Percentiles rank a stretch among this genome's conserved stretches.
These are phyloP conservation scores for Tolypocladium paradoxum DNA, from an alignment of 2,329 filamentous ascomycete species.

Conservation along the genomic window DNA sequence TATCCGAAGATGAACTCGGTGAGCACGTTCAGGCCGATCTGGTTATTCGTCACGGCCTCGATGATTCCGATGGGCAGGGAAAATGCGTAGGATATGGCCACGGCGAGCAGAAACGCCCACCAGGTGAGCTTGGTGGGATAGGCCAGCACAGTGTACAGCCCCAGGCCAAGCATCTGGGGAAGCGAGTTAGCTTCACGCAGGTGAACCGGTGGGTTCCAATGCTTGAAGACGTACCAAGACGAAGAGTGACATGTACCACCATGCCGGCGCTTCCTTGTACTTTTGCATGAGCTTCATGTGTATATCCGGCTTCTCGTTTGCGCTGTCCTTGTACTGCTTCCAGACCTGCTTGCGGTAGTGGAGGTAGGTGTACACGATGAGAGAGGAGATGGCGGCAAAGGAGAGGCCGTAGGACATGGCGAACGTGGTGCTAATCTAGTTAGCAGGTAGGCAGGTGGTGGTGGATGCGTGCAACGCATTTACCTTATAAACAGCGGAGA, in stretches of 20 bases:
- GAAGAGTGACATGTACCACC: conserved; percentile 54
- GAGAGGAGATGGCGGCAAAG: conserved; percentile 59
- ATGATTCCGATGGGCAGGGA: conserved; percentile 59
- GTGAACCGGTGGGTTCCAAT: background rate
- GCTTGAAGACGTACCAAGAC: conserved; percentile 29
- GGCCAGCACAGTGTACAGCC: conserved; percentile 42
- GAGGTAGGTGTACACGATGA: conserved; percentile 57
- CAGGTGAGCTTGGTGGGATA: conserved; percentile 59
- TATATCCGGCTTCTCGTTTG: conserved; percentile 48
- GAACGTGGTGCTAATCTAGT: conserved; percentile 50
- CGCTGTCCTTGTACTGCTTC: conserved; percentile 49
- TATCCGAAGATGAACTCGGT: conserved; percentile 68
- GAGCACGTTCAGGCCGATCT: conserved; percentile 64
- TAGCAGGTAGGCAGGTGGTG: too few species aligned
- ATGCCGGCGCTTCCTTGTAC: conserved; percentile 51
- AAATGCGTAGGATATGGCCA: conserved; percentile 53
- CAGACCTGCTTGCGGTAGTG: conserved; percentile 59
- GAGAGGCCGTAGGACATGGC: conserved; percentile 59
- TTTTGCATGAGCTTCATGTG: conserved; percentile 55
- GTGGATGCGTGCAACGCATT: too few species aligned
- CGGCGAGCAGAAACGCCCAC: conserved; percentile 61
- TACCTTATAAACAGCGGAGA: conserved; percentile 55
- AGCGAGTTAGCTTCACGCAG: background rate
- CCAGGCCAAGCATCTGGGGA: conserved; percentile 40
- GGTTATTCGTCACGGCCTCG: conserved; percentile 57